These are phyloP conservation scores for Boletus rubropictus DNA, from an alignment of 768 basidiomycete genomes.

Conservation along the genomic window DNA sequence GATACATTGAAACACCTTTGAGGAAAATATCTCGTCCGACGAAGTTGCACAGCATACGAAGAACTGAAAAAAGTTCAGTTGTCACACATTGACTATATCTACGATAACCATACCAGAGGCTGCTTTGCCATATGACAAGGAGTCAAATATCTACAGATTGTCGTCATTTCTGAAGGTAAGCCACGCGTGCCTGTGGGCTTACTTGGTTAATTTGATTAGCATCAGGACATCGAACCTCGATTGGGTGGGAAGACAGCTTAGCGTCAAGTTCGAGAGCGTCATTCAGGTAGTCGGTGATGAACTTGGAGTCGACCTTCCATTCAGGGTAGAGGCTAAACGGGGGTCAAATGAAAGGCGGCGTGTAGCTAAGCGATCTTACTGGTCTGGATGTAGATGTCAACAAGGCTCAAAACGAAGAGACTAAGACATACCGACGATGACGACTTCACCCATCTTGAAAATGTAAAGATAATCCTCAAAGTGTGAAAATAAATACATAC, in stretches of 20 bases:
- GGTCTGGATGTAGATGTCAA: constrained; percentile 39
- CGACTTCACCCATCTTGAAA: constrained; percentile 78
- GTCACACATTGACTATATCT: background rate
- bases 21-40: constrained; percentile 88
- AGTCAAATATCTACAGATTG: constrained; percentile 73
- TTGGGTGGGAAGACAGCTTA: constrained; percentile 83
- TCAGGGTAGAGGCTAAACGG: constrained; percentile 66
- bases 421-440: constrained; percentile 56
- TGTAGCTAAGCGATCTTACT: constrained; percentile 33
- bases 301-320: constrained; percentile 78
- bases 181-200: background rate
- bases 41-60: constrained; percentile 86
- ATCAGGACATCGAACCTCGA: constrained; percentile 87
- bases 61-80: constrained; percentile 42
- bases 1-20: constrained; percentile 83
- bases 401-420: background rate
- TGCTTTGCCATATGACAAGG: constrained; percentile 80
- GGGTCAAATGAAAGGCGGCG: background rate
- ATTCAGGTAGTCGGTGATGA: constrained; percentile 73
- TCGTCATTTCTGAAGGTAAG: background rate
- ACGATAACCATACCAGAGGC: constrained; percentile 50
- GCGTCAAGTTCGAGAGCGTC: constrained; percentile 79
- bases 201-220: constrained; percentile 80
- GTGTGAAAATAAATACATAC: constrained; percentile 36
- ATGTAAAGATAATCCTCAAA: constrained; percentile 1